Evolutionary conservation across 202 grass and related monocot genomes (phyloP).

Genomic region (Eragrostis tef): DNA sequence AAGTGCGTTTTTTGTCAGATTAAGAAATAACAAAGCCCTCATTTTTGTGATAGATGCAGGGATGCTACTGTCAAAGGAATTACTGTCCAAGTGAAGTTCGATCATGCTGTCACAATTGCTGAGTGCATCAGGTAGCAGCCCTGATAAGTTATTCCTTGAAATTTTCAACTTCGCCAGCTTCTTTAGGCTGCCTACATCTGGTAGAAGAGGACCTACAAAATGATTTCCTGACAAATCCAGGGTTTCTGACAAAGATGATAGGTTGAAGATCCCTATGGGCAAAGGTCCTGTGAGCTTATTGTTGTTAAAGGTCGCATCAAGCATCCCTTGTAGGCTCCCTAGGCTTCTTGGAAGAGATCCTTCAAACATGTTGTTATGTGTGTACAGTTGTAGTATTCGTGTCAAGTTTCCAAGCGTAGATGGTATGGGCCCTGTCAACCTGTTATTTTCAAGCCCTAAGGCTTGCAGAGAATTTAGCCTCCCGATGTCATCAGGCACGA

Average conservation of each 20-base stretch:
- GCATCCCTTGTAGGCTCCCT: not conserved
- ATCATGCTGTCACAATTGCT: constrained; percentile 13
- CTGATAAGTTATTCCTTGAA: constrained; percentile 28
- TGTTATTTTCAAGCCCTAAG: not conserved
- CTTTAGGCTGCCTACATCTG: constrained; percentile 8
- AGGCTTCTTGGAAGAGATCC: constrained; percentile 39
- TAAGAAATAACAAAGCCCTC: constrained; percentile 25
- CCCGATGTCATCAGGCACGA: constrained; percentile 25
- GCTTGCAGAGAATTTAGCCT: not conserved
- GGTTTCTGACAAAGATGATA: not conserved
- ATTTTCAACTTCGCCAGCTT: constrained; percentile 1
- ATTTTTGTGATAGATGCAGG: constrained; percentile 38
- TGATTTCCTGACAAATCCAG: constrained; percentile 21
- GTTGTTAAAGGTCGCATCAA: not conserved
- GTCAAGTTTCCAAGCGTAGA: constrained; percentile 42
- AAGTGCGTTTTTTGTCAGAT: constrained; percentile 23
- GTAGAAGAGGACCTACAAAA: constrained; percentile 16
- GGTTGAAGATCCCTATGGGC: not conserved
- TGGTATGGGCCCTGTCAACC: constrained; percentile 29
- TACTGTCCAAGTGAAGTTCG: constrained; percentile 16
- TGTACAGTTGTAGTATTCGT: not conserved
- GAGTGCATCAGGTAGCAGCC: constrained; percentile 14
- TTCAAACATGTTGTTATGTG: not conserved
- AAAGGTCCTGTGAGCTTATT: constrained; percentile 35
- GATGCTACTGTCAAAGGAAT: constrained; percentile 30